Conservation (phyloP, 768 basidiomycete species). For the Lactifluus piperatus region DNA sequence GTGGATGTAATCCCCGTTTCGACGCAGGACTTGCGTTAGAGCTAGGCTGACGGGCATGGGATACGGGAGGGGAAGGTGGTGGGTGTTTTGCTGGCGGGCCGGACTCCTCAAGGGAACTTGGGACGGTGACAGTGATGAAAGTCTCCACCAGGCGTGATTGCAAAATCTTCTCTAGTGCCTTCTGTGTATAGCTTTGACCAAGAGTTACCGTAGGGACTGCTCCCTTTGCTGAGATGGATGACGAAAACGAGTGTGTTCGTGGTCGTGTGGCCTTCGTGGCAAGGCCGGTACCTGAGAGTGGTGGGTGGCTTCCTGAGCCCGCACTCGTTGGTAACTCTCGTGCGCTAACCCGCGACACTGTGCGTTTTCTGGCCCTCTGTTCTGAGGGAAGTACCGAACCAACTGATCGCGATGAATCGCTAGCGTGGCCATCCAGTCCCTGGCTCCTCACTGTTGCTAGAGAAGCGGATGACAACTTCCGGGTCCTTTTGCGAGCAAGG, state of each 20-base stretch:
- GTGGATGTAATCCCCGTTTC: conserved; percentile 4
- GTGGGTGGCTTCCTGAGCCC: conserved; percentile 9
- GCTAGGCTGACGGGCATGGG: background rate
- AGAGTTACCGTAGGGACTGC: conserved; percentile 22
- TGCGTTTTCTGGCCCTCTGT: conserved; percentile 34
- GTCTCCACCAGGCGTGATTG: conserved; percentile 70
- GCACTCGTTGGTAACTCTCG: conserved; percentile 25
- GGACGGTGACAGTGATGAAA: conserved; percentile 50
- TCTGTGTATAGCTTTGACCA: conserved; percentile 56
- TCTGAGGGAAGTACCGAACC: conserved; percentile 24
- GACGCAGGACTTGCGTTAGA: conserved; percentile 4
- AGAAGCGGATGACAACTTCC: conserved; percentile 55
- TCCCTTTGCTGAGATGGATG: conserved; percentile 11
- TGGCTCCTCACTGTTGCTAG: conserved; percentile 38
- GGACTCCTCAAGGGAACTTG: background rate
- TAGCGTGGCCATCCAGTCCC: conserved; percentile 34
- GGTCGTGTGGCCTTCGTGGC: background rate
- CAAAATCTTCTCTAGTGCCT: conserved; percentile 59
- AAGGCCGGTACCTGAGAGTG: conserved; percentile 5
- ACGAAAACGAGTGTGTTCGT: conserved; percentile 9
- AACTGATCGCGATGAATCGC: conserved; percentile 29
- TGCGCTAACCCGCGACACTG: conserved; percentile 21
- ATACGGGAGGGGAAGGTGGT: background rate
- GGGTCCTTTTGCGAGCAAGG: conserved; percentile 46
- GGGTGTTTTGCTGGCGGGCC: background rate